These are phyloP conservation scores for Magnolia changhungtana DNA, from an alignment of 164 flowering plant species.

Conservation along the genomic window DNA sequence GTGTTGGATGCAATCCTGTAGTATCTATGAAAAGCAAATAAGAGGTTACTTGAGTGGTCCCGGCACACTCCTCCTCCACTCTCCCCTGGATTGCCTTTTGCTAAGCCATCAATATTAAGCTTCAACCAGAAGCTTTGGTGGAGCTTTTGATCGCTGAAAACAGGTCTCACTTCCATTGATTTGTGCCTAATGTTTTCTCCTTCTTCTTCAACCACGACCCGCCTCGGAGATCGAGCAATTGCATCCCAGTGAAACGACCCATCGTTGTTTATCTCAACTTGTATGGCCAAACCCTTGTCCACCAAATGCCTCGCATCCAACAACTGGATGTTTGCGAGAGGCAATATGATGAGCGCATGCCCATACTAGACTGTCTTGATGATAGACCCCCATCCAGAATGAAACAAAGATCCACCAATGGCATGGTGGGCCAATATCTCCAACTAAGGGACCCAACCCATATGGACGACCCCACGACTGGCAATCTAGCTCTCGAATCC, in stretches of 20 bases:
- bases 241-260: conserved; percentile 37
- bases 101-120: too few species aligned
- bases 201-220: conserved; percentile 33
- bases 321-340: conserved; percentile 46
- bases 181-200: conserved; percentile 33
- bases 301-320: conserved; percentile 43
- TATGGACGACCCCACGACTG: conserved; percentile 33
- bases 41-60: too few species aligned
- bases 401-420: conserved; percentile 54
- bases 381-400: conserved; percentile 60
- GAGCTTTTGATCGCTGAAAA: conserved; percentile 24
- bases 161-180: conserved; percentile 27
- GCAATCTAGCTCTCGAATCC: conserved; percentile 32
- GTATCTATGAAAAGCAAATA: too few species aligned
- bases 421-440: conserved; percentile 44
- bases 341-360: conserved; percentile 38
- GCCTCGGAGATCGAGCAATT: conserved; percentile 38
- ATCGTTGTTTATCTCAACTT: conserved; percentile 37
- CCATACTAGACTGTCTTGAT: conserved; percentile 46
- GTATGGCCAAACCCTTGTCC: conserved; percentile 41
- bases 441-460: conserved; percentile 54
- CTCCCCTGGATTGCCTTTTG: too few species aligned
- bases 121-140: conserved; percentile 10
- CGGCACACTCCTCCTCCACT: too few species aligned
- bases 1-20: too few species aligned